These are phyloP conservation scores for Boletus mariae DNA, from an alignment of 1,284 basidiomycete genomes.

Conservation along the genomic window DNA sequence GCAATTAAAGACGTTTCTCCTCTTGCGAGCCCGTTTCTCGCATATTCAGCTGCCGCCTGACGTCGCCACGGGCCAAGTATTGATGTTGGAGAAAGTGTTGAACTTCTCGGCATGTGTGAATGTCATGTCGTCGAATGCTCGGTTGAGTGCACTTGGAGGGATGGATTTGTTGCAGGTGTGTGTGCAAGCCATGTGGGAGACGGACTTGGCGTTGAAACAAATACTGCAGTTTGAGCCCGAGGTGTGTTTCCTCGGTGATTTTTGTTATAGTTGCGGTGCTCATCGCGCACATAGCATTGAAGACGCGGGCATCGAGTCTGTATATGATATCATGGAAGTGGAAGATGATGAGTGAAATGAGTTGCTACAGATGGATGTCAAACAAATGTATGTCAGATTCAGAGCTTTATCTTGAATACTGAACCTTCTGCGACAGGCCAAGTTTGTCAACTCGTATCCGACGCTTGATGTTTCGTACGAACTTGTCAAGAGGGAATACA, in stretches of 20 bases:
- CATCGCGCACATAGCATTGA: slow-evolving; percentile 57
- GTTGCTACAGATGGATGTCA: too few relatives aligned
- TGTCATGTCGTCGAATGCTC: slow-evolving; percentile 96
- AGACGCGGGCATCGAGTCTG: slow-evolving; percentile 74
- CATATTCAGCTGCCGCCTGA: slow-evolving; percentile 89
- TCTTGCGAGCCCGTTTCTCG: slow-evolving; percentile 96
- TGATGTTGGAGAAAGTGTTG: slow-evolving; percentile 87
- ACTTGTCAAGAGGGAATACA: slow-evolving; percentile 42
- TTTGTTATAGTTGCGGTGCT: background rate
- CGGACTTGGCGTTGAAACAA: slow-evolving; percentile 90
- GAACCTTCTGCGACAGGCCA: slow-evolving; percentile 25
- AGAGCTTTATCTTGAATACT: slow-evolving; percentile 4
- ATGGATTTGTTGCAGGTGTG: slow-evolving; percentile 99
- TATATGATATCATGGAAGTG: slow-evolving; percentile 97
- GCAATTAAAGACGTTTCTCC: slow-evolving; percentile 96
- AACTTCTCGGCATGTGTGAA: slow-evolving; percentile 94
- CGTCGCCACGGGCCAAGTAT: slow-evolving; percentile 84
- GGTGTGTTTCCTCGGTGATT: slow-evolving; percentile 36
- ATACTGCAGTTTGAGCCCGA: slow-evolving; percentile 93
- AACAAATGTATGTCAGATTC: slow-evolving; percentile 68
- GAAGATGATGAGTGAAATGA: slow-evolving; percentile 75
- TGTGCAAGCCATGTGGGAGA: slow-evolving; percentile 97
- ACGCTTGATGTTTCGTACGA: slow-evolving; percentile 86
- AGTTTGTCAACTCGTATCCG: slow-evolving; percentile 93
- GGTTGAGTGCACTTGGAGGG: slow-evolving; percentile 89